phyloP scores from a whole-genome alignment of 805 yeast genomes.

The Hanseniaspora jakobsenii region DNA sequence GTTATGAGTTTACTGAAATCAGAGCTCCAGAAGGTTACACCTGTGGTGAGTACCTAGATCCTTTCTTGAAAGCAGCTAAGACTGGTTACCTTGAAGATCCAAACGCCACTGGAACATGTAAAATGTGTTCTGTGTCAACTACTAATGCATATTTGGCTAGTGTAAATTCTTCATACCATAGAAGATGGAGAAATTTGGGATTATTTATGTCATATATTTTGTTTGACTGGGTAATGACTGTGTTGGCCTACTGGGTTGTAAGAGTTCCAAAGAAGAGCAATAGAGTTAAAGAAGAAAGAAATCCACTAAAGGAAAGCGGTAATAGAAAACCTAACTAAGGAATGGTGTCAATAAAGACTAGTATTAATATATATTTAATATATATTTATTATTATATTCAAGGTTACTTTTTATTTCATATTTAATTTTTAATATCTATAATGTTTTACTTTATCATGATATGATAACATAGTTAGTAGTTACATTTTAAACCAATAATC shows the following conservation, averaged over 20 bases:
- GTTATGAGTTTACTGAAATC: conserved; percentile 37
- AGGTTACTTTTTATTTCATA: too few relatives aligned
- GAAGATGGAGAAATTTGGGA: conserved; percentile 52
- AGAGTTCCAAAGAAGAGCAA: conserved; percentile 53
- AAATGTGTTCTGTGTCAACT: conserved; percentile 41
- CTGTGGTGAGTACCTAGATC: conserved; percentile 43
- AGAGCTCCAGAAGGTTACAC: conserved; percentile 44
- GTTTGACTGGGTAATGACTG: conserved; percentile 33
- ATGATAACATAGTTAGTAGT: too few relatives aligned
- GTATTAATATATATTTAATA: too few relatives aligned
- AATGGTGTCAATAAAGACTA: too few relatives aligned
- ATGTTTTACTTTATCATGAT: too few relatives aligned
- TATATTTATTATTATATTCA: too few relatives aligned
- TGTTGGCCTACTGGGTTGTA: conserved; percentile 46
- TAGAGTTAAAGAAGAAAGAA: conserved; percentile 12
- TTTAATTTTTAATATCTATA: too few relatives aligned
- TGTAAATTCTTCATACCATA: conserved; percentile 30
- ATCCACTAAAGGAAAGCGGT: background rate
- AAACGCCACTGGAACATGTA: conserved; percentile 40
- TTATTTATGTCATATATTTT: conserved; percentile 41
- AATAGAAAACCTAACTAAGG: background rate
- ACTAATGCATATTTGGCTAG: conserved; percentile 48
- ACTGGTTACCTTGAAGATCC: conserved; percentile 40
- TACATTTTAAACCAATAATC: too few relatives aligned
- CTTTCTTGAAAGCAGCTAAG: conserved; percentile 27